Base-by-base conservation (phyloP, 768 basidiomycete genomes). In the Amyloporia xantha region DNA sequence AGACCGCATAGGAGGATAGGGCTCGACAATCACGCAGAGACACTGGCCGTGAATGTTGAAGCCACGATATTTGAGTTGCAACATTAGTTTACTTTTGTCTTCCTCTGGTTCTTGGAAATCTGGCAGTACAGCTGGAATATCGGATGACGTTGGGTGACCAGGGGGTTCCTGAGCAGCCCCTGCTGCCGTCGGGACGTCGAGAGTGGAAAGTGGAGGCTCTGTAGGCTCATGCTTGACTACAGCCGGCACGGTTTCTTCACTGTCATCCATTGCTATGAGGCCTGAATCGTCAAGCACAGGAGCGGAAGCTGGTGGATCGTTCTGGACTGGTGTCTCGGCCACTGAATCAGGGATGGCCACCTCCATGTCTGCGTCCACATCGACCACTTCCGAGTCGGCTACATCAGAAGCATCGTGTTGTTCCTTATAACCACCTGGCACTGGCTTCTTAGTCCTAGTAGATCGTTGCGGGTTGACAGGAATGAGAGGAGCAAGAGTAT, bases 1-100 rank as follows among this genome's bases (percentile, higher is more conserved):
- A 3, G 65, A 54, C 28, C 71, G 75, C 30, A 80, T 60, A 12
- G 77, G 67, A 3, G 86, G 83, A 74, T 81, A 89, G 13, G 90
- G 91, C 61, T 92, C 90, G 13, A 91, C 81, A 20, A 92, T 83
- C 28, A 92, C 74, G 59, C 86, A 89, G 15, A 92, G 74, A 62
- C 85, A 89, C 47, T 79, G 77, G 0, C 81, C 83, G 49, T 78
- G 76, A 41, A 90, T 81, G 45, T 67, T 73, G 63, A 89, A 89
- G 11, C 85, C 84, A 56, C 77, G 75, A 54, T 86, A 91, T 47
- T 64, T 75, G 28, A 91, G 73, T 47, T 77, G 73, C 5, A 85
- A 82, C 58, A 90, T 86, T 11, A 83, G 86, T 57, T 91, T 90
- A 55, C 61, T 62, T 49, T 71, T 69, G 52, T 83, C 83, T 44